Evolutionary conservation across 371 early-diverging fungal species (phyloP), one percentile per base, ranked within the genome.

Genomic region (Syncephalastrum racemosum): DNA sequence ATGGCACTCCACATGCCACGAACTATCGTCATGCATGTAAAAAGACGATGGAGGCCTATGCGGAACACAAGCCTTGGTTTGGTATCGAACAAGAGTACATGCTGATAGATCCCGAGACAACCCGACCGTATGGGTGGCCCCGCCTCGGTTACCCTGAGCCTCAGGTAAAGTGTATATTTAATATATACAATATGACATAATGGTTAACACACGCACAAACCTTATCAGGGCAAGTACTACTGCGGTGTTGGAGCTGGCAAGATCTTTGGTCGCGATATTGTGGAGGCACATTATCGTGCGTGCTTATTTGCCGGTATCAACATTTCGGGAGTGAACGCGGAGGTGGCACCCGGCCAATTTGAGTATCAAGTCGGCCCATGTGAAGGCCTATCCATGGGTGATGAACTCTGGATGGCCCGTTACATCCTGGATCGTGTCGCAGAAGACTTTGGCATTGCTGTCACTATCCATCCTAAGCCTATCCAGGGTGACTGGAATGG

Each of bases 61-160:
- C 75, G 27, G 70, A 70, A 46, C 24, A 58, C 4, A 64, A 77
- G 23, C 80, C 84, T 23, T 84, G 84, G 84, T 84, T 84, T 59
- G 84, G 84, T 46, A 78, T 84, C 53, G 84, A 84, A 54, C 80
- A 82, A 65, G 83, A 82, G 54, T 84, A 84, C 51, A 78, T 81
- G 58, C 53, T 84, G 48, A 70, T 84, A 54, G 82, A 84, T 60
- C 61, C 64, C 14, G 79, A 81, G 70, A 77, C 78, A 53, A 54
- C 67, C 50, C 64, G 71, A 56, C 72, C 77, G 41, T 73, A 69
- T 42, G 83, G 85, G 47, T 84, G 85, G 85, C 85, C 85, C 50
- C 73, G 66, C 54, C 67, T 71, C 13, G 85, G 85, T 41, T 80
- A 60, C 71, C 85, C 85, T 18, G 85, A 78, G 55, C 79, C 85